These are phyloP conservation scores for Exobasidium cylindrosporum DNA, from an alignment of 1,284 basidiomycete genomes.

Conservation along the genomic window DNA sequence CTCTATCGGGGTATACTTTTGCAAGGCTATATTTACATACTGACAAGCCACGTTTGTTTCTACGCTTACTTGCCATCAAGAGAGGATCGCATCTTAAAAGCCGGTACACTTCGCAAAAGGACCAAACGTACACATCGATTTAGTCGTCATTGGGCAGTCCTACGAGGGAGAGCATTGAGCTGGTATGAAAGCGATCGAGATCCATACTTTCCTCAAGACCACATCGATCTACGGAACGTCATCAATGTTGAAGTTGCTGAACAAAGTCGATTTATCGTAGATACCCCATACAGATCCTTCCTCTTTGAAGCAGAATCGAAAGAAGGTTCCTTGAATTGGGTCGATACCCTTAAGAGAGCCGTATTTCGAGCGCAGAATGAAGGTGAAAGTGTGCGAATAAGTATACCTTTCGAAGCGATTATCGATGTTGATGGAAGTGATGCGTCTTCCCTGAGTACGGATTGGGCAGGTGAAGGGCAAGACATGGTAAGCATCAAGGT, in stretches of 20 bases:
- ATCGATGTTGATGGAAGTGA: slow-evolving; percentile 78
- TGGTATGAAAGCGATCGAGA: slow-evolving; percentile 63
- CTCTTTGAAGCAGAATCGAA: slow-evolving; percentile 52
- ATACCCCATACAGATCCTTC: slow-evolving; percentile 49
- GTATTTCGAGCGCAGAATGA: slow-evolving; percentile 94
- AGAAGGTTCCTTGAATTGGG: slow-evolving; percentile 64
- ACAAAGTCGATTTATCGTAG: slow-evolving; percentile 52
- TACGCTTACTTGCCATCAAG: slow-evolving; percentile 75
- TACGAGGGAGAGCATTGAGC: slow-evolving; percentile 37
- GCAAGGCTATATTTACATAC: slow-evolving; percentile 94
- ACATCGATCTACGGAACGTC: slow-evolving; percentile 86
- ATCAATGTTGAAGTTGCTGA: slow-evolving; percentile 75
- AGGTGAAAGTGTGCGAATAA: slow-evolving; percentile 85
- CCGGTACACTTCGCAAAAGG: slow-evolving; percentile 29
- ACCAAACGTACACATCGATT: slow-evolving; percentile 41
- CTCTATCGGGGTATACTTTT: slow-evolving; percentile 62
- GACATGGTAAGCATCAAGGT: slow-evolving; percentile 43
- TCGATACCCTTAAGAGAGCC: slow-evolving; percentile 79
- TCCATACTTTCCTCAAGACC: slow-evolving; percentile 93
- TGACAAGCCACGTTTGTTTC: slow-evolving; percentile 87
- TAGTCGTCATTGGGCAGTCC: slow-evolving; percentile 41
- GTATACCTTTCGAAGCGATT: slow-evolving; percentile 85
- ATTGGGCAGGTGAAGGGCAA: slow-evolving; percentile 22
- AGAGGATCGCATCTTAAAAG: slow-evolving; percentile 29
- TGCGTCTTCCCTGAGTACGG: neutral